Conservation (phyloP, 106 monocot genomes). For the Acanthochlamys bracteata region DNA sequence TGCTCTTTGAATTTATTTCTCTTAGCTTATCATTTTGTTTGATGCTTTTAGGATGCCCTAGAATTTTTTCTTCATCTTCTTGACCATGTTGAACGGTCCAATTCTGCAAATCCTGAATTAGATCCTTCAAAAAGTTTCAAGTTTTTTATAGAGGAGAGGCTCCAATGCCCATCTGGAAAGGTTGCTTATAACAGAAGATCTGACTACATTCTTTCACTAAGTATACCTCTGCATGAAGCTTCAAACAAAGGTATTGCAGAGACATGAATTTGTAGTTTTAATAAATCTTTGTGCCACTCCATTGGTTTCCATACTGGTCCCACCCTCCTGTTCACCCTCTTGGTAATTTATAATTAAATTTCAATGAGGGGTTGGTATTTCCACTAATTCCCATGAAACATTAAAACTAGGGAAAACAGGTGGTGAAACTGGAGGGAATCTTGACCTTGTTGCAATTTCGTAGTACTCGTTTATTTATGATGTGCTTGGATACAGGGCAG, state of each 20-base stretch:
- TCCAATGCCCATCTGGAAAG: slow-evolving; percentile 90
- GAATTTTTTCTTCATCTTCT: slow-evolving; percentile 88
- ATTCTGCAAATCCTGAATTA: slow-evolving; percentile 50
- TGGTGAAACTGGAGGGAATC: too few species aligned
- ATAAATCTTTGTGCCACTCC: not conserved
- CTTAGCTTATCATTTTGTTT: too few species aligned
- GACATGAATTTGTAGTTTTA: not conserved
- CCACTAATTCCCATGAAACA: too few species aligned
- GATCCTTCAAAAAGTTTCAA: slow-evolving; percentile 81
- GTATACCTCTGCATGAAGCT: slow-evolving; percentile 73
- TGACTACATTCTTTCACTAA: slow-evolving; percentile 87
- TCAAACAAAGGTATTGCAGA: slow-evolving; percentile 78
- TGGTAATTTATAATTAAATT: too few species aligned
- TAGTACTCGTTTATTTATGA: too few species aligned
- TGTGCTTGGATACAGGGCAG: slow-evolving; percentile 45
- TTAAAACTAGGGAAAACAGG: too few species aligned
- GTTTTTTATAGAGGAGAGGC: slow-evolving; percentile 78
- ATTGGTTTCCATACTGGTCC: too few species aligned
- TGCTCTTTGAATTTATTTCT: too few species aligned
- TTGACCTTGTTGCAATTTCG: too few species aligned
- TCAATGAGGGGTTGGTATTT: too few species aligned
- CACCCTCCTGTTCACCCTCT: too few species aligned
- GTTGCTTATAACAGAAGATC: slow-evolving; percentile 86
- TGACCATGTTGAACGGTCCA: slow-evolving; percentile 76
- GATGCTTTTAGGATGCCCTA: slow-evolving; percentile 63